Base-by-base conservation (phyloP, 306 rosid species). In the barrel medic (Medicago truncatula) region DNA sequence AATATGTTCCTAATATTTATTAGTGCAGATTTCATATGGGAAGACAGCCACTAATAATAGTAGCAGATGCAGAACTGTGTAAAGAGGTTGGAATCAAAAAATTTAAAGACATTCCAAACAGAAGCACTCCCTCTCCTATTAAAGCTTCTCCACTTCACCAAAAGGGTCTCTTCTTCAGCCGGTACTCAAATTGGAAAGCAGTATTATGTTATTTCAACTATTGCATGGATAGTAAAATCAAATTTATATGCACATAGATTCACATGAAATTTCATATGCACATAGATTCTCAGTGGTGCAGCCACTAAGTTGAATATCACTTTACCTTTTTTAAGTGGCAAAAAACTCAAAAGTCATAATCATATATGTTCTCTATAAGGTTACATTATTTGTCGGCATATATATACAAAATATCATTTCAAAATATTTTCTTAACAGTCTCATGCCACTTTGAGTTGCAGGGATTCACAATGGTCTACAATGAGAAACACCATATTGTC, bases 81-180 rank as follows among this genome's bases (percentile, higher is more conserved):
- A 90, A 73, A 76, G 99, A 95, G 79, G 99, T 67, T 2, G 97
- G 97, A 17, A 90, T 89, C 1, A 95, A 77, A 80, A 95, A 89
- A 73, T 92, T 90, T 82, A 92, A 92, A 76, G 91, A 89, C 76
- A 76, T 95, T 60, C 68, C 89, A 57, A 89, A 92, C 75, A 83
- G 99, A 88, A 95, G 97, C 73, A 81, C 89, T 62, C 99, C 99
- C 17, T 90, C 99, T 41, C 99, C 99, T 16, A 89, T 95, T 59
- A 67, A 94, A 25, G 97, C 96, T 59, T 86, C 97, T 67, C 97
- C 99, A 56, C 92, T 89, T 81, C 99, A 95, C 80, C 92, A 89
- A 73, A 95, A 92, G 78, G 97, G 99, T 25, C 96, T 95, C 78
- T 95, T 95, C 81, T 95, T 95, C 89, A 80, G 89, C 75, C 87